Percentiles rank a stretch among this genome's conserved stretches.
phyloP scores from a whole-genome alignment of 2,329 filamentous ascomycete species.

The Cladosporium sp. region DNA sequence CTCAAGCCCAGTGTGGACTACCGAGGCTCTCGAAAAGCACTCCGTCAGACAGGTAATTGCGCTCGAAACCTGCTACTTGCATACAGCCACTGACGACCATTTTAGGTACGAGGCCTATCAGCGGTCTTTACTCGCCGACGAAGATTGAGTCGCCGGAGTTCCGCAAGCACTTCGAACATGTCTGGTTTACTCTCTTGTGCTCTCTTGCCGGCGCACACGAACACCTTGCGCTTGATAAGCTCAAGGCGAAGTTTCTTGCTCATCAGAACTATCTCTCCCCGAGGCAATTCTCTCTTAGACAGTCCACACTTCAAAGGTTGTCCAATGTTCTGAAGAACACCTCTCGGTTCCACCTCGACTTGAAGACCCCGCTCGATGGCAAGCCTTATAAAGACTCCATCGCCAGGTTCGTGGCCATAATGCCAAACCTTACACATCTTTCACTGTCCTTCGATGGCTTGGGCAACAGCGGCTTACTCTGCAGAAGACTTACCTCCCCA shows the following conservation, averaged over 20 bases:
- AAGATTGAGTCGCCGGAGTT: slow-evolving; percentile 9
- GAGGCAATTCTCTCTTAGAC: slow-evolving; percentile 13
- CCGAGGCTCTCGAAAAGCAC: slow-evolving; percentile 19
- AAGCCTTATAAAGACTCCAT: not conserved
- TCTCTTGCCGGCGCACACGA: slow-evolving; percentile 16
- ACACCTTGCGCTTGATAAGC: slow-evolving; percentile 12
- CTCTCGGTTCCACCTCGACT: not conserved
- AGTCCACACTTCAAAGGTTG: slow-evolving; percentile 9
- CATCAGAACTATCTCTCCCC: not conserved
- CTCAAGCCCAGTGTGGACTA: slow-evolving; percentile 14
- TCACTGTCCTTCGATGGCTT: slow-evolving; percentile 9
- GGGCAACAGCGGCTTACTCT: not conserved
- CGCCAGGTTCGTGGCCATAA: not conserved
- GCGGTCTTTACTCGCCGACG: not conserved
- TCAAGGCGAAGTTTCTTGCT: not conserved
- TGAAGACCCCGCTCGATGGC: not conserved
- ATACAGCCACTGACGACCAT: not conserved
- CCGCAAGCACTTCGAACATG: slow-evolving; percentile 17
- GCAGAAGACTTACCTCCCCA: not conserved
- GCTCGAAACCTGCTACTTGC: too few relatives aligned
- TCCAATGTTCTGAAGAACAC: not conserved
- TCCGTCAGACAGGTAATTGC: slow-evolving; percentile 16
- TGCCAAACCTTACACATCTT: slow-evolving; percentile 18
- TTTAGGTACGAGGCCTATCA: not conserved
- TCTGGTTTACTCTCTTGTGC: slow-evolving; percentile 17